Base-by-base conservation (phyloP, 805 yeast species). In the Komagataella kurtzmanii region DNA sequence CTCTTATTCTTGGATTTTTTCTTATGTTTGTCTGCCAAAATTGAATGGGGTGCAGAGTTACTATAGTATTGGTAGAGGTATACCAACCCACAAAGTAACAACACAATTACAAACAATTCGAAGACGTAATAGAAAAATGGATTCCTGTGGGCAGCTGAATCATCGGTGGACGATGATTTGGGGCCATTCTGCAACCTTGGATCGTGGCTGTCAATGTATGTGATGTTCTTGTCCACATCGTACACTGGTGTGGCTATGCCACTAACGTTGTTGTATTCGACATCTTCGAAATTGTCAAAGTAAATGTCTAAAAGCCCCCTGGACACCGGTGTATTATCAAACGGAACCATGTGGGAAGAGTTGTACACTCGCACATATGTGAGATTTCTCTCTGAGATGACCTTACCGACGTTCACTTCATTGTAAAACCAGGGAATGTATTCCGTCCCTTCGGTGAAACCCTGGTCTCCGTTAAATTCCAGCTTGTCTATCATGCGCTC, bases 291-390 rank as follows among this genome's bases (percentile, higher is more conserved):
- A 51, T 71, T 68, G 0, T 65, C 65, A 1, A 66, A 57, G 24
- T 73, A 58, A 19, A 77, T 54, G 59, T 88, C 89, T 45, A 89
- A 67, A 54, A 90, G 66, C 17, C 88, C 88, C 56, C 89, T 73
- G 6, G 90, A 77, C 24, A 77, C 73, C 48, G 74, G 79, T 1
- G 93, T 85, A 50, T 78, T 68, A 63, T 90, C 97, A 57, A 77
- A 83, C 1, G 98, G 96, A 23, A 89, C 93, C 98, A 93, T 91
- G 62, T 93, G 98, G 3, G 96, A 84, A 0, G 96, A 80, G 58
- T 87, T 79, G 62, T 67, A 77, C 1, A 91, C 79, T 53, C 80
- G 79, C 36, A 86, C 80, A 62, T 84, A 85, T 0, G 96, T 84
- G 59, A 91, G 70, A 60, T 88, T 87, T 55, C 87, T 73, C 49